These are phyloP conservation scores for Candida ponderosae DNA, from an alignment of 805 yeast species.

Conservation along the genomic window DNA sequence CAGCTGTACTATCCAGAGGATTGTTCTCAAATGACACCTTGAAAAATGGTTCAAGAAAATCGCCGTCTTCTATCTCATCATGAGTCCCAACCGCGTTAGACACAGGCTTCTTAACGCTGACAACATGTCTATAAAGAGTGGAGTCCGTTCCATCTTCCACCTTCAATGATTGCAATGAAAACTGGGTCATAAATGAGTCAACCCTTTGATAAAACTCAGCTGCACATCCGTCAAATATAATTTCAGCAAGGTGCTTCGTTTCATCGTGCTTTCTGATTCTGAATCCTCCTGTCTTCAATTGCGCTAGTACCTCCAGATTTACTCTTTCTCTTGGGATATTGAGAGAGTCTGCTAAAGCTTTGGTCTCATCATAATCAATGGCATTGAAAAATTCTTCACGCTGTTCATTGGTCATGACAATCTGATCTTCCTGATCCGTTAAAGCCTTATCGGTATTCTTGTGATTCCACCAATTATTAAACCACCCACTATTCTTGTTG, in stretches of 20 bases:
- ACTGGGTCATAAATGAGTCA: constrained; percentile 64
- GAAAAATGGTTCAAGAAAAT: constrained; percentile 57
- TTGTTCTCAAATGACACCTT: constrained; percentile 75
- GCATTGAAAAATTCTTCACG: constrained; percentile 86
- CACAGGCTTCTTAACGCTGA: constrained; percentile 65
- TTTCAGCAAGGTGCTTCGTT: constrained; percentile 53
- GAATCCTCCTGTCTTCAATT: constrained; percentile 71
- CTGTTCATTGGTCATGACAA: constrained; percentile 76
- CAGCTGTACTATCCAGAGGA: constrained; percentile 81
- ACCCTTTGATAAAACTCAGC: constrained; percentile 69
- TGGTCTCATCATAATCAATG: constrained; percentile 77
- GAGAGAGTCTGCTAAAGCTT: constrained; percentile 39
- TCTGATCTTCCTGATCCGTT: constrained; percentile 30
- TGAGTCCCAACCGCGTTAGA: constrained; percentile 11
- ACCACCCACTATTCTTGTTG: constrained; percentile 45
- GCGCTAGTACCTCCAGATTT: constrained; percentile 57
- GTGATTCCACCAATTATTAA: constrained; percentile 56
- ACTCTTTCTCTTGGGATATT: constrained; percentile 71
- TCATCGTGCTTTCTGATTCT: constrained; percentile 35
- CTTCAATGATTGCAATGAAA: constrained; percentile 72
- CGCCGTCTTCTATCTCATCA: constrained; percentile 23
- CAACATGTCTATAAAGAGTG: constrained; percentile 79
- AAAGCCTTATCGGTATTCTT: no score
- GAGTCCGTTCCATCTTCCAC: constrained; percentile 82
- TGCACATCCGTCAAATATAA: constrained; percentile 76